Evolutionary conservation across 257 asterid species (phyloP).

Genomic region (Fraxinus quadrangulata): DNA sequence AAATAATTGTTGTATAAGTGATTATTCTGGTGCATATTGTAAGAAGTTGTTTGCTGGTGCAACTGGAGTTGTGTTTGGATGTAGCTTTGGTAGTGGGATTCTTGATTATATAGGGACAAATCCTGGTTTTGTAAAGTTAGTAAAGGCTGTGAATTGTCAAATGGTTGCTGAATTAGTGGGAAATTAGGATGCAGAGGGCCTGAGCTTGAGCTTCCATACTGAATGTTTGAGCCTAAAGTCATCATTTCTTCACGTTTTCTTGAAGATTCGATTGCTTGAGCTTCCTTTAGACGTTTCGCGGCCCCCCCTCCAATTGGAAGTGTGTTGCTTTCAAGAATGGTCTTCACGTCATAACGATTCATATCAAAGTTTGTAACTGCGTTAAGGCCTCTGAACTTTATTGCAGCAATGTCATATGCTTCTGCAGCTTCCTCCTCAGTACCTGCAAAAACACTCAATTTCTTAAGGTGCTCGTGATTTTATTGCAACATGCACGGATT

Average conservation of each 20-base stretch:
- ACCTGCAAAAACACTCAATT: constrained; percentile 36
- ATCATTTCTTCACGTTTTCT: constrained; percentile 72
- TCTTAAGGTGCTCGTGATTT: background rate
- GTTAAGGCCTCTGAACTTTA: constrained; percentile 78
- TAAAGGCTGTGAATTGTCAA: constrained; percentile 45
- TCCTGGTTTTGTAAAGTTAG: constrained; percentile 61
- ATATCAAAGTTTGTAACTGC: constrained; percentile 92
- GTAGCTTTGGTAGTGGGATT: constrained; percentile 49
- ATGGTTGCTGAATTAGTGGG: constrained; percentile 47
- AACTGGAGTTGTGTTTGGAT: constrained; percentile 65
- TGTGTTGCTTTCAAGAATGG: constrained; percentile 77
- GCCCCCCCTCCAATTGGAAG: constrained; percentile 94
- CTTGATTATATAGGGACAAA: constrained; percentile 40
- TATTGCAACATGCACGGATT: background rate
- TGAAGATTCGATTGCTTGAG: constrained; percentile 73
- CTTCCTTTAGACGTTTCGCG: constrained; percentile 84
- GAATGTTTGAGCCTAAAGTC: constrained; percentile 50
- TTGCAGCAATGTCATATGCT: constrained; percentile 91
- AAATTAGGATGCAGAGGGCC: constrained; percentile 37
- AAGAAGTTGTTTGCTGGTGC: constrained; percentile 37
- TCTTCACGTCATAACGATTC: constrained; percentile 86
- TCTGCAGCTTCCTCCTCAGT: constrained; percentile 98
- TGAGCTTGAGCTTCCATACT: constrained; percentile 44
- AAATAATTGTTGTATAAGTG: constrained; percentile 47
- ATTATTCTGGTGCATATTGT: constrained; percentile 13